Evolutionary conservation across 805 yeast species (phyloP).

Genomic region (Candida argentea): DNA sequence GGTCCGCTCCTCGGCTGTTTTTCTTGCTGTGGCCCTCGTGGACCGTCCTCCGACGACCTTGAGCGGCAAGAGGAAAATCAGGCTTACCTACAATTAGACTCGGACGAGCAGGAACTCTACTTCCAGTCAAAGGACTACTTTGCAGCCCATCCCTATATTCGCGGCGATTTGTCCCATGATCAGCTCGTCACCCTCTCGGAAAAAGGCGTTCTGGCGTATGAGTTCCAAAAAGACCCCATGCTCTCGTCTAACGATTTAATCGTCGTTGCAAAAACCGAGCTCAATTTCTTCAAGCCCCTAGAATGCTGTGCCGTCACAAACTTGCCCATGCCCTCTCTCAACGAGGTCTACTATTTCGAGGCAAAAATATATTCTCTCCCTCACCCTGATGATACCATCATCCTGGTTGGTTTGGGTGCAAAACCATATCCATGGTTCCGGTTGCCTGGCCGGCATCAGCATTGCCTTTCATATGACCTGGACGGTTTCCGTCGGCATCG

Average conservation of each 20-base stretch:
- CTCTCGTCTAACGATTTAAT: constrained; percentile 45
- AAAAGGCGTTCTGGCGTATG: constrained; percentile 86
- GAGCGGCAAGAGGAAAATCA: constrained; percentile 49
- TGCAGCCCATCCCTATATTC: constrained; percentile 20
- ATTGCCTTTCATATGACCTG: constrained; percentile 82
- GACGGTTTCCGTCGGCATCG: constrained; percentile 71
- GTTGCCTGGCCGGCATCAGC: constrained; percentile 83
- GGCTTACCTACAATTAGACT: constrained; percentile 50
- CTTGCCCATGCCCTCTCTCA: constrained; percentile 72
- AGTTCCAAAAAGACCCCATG: constrained; percentile 54
- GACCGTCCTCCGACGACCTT: constrained; percentile 39
- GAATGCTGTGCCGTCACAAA: constrained; percentile 70
- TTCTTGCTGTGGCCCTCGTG: constrained; percentile 2
- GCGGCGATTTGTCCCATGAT: constrained; percentile 41
- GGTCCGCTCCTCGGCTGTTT: not conserved
- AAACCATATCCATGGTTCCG: constrained; percentile 91
- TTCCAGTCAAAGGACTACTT: constrained; percentile 51
- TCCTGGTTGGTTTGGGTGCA: constrained; percentile 74
- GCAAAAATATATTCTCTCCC: constrained; percentile 69
- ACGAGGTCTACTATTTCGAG: constrained; percentile 85
- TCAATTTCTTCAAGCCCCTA: constrained; percentile 46
- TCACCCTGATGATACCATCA: constrained; percentile 39
- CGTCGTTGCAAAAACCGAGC: constrained; percentile 57
- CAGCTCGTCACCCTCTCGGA: constrained; percentile 68
- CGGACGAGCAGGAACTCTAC: constrained; percentile 60